Evolutionary conservation across 1,284 basidiomycete genomes (phyloP).

Genomic region (Rhodotorula sp.): DNA sequence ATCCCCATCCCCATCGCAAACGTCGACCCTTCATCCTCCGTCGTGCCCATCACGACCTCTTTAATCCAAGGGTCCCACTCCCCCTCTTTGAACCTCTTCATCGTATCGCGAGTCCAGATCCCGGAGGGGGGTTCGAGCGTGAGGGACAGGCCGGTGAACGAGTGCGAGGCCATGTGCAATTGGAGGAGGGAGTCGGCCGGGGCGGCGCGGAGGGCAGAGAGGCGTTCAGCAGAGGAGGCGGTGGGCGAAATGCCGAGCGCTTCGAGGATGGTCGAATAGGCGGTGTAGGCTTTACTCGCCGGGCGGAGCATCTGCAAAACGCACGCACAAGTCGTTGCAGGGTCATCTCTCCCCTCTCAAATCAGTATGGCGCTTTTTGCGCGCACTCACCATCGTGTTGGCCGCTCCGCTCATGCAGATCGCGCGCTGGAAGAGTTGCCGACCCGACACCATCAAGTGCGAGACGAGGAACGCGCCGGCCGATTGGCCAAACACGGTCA

Average conservation of each 20-base stretch:
- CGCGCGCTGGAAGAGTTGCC: slow-evolving; percentile 27
- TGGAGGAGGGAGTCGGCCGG: slow-evolving; percentile 11
- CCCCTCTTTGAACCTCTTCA: slow-evolving; percentile 15
- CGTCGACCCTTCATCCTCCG: slow-evolving; percentile 31
- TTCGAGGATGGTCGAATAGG: slow-evolving; percentile 18
- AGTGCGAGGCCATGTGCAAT: slow-evolving; percentile 22
- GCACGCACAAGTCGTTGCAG: too few species aligned
- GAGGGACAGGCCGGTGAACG: slow-evolving; percentile 17
- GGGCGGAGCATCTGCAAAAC: slow-evolving; percentile 26
- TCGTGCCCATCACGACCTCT: slow-evolving; percentile 25
- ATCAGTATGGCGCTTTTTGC: too few species aligned
- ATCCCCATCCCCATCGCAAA: slow-evolving; percentile 27
- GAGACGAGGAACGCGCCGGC: slow-evolving; percentile 37
- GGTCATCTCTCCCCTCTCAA: too few species aligned
- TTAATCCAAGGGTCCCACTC: slow-evolving; percentile 35
- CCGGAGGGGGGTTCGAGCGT: slow-evolving; percentile 22
- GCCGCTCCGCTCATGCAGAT: slow-evolving; percentile 35
- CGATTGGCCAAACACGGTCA: slow-evolving; percentile 34
- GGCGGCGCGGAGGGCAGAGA: slow-evolving; percentile 20
- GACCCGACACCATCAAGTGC: slow-evolving; percentile 30
- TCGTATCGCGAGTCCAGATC: slow-evolving; percentile 22
- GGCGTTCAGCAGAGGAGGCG: slow-evolving; percentile 3
- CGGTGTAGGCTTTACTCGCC: slow-evolving; percentile 22
- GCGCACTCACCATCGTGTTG: slow-evolving; percentile 23
- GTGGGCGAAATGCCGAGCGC: slow-evolving; percentile 6